phyloP scores from a whole-genome alignment of 148 eudicot species.

The Nyssa sinensis region DNA sequence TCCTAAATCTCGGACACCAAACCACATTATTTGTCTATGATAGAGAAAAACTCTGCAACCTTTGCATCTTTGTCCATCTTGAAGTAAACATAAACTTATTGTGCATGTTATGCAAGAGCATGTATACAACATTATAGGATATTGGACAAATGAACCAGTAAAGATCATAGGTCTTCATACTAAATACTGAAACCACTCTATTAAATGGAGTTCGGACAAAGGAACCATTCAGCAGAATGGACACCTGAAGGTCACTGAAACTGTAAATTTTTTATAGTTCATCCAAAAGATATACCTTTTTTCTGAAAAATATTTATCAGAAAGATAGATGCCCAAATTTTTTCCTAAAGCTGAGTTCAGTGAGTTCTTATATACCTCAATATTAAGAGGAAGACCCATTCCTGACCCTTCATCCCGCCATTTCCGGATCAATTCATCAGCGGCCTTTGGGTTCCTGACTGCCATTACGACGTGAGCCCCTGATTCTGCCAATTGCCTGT shows the following conservation, averaged over 20 bases:
- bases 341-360: neutral
- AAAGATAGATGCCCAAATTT: neutral
- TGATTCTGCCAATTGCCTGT: conserved; percentile 92
- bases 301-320: no score
- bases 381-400: conserved; percentile 86
- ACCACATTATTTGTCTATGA: no score
- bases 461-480: conserved; percentile 99
- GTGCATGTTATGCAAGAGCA: neutral
- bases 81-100: neutral
- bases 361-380: conserved; percentile 55
- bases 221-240: neutral
- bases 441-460: conserved; percentile 77
- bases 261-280: neutral
- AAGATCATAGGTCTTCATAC: neutral
- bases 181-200: neutral
- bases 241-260: neutral
- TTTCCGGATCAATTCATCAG: conserved; percentile 64
- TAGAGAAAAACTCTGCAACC: no score
- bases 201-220: neutral
- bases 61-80: no score
- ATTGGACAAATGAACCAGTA: neutral
- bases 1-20: no score
- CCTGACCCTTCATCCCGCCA: conserved; percentile 93
- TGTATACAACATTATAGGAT: neutral
- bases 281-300: no score